Conservation (phyloP, 306 rosid species). For the Hylodesmum podocarpum region DNA sequence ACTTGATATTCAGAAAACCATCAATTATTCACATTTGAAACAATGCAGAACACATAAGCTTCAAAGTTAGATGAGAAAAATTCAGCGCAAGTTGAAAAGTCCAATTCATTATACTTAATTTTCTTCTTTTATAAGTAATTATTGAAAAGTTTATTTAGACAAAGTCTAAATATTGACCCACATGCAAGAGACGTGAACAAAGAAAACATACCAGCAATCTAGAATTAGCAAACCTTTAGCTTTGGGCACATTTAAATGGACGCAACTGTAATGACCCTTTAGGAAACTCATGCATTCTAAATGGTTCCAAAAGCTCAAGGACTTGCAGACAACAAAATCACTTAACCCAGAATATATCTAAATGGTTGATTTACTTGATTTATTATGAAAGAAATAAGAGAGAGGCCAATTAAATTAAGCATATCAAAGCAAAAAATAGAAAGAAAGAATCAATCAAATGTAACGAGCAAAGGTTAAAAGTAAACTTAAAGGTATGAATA, state of each 20-base stretch:
- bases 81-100: neutral
- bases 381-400: slow-evolving; percentile 11
- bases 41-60: too few relatives aligned
- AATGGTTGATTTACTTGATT: neutral
- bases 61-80: neutral
- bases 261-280: slow-evolving; percentile 89
- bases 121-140: neutral
- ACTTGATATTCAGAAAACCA: too few relatives aligned
- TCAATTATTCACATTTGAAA: too few relatives aligned
- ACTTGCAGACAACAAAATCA: slow-evolving; percentile 50
- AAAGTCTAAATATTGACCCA: neutral
- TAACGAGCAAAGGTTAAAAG: too few relatives aligned
- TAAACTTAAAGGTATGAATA: too few relatives aligned
- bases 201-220: slow-evolving; percentile 23
- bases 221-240: slow-evolving; percentile 45
- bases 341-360: slow-evolving; percentile 2
- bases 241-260: slow-evolving; percentile 97
- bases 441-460: neutral
- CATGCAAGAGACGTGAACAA: neutral
- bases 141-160: neutral
- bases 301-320: slow-evolving; percentile 76
- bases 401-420: neutral
- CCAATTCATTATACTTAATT: neutral
- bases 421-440: neutral
- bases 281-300: slow-evolving; percentile 83